Base-by-base conservation (phyloP, 1,284 basidiomycete genomes). In the Takashimella tepidaria region DNA sequence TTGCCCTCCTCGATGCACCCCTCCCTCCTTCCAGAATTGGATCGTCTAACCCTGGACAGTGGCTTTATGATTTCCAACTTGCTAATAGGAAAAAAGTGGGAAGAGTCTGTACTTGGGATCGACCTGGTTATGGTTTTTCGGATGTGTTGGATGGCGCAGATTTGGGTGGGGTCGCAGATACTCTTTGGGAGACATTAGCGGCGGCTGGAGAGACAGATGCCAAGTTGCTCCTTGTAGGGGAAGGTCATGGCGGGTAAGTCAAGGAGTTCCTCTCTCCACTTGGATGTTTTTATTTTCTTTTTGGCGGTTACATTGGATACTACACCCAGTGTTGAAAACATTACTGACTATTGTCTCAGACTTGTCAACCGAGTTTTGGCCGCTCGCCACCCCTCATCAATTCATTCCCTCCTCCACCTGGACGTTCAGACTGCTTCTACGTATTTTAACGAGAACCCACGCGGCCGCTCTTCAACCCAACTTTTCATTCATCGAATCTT, bases 231-330 rank as follows among this genome's bases (percentile, higher is more conserved):
- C 53, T 74, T 11, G 62, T 71, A 13, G 70, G 70, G 11, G 70
- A 72, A 54, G 72, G 72, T 4, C 72, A 71, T 53, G 72, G 72
- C 51, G 70, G 69, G 63, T 70, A 40, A 61, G 68, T n/a, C n/a
- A n/a, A n/a, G n/a, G n/a, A n/a, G n/a, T n/a, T n/a, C n/a, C n/a
- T n/a, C n/a, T n/a, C n/a, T n/a, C n/a, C n/a, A n/a, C n/a, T n/a
- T n/a, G n/a, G n/a, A n/a, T n/a, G n/a, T n/a, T n/a, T n/a, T n/a
- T n/a, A n/a, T n/a, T n/a, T n/a, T n/a, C n/a, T n/a, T n/a, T n/a
- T n/a, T n/a, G n/a, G n/a, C n/a, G n/a, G n/a, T n/a, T n/a, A n/a
- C n/a, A n/a, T 60, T 24, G 16, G 20, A 8, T 44, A 27, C 20
- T 31, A 49, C 19, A 5, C 40, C 19, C 22, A 11, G 19, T 20